A percentile compares a stretch with the other conserved stretches of the same genome.
These are phyloP conservation scores for Luffa aegyptiaca DNA, from an alignment of 306 rosid species.

Conservation along the genomic window DNA sequence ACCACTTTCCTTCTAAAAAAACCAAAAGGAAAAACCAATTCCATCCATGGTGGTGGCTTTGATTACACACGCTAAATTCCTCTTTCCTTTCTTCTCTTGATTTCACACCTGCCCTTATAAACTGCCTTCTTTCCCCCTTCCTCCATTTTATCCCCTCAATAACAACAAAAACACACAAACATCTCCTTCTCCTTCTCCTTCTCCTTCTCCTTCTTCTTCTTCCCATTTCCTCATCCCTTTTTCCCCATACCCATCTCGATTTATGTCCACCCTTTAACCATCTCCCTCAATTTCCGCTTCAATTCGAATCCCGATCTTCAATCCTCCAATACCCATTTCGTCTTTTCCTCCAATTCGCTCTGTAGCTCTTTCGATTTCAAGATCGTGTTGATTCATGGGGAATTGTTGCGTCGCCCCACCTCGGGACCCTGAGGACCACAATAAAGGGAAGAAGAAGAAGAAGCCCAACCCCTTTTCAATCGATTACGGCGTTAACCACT, in stretches of 20 bases:
- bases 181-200: background rate
- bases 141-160: background rate
- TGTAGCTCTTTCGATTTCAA: background rate
- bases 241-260: constrained; percentile 2
- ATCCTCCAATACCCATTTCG: background rate
- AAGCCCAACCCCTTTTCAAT: constrained; percentile 55
- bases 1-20: background rate
- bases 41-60: constrained; percentile 6
- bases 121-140: background rate
- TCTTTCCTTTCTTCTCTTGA: constrained; percentile 12
- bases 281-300: background rate
- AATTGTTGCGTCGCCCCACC: constrained; percentile 72
- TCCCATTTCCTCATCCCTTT: background rate
- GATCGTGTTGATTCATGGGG: constrained; percentile 41
- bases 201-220: background rate
- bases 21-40: background rate
- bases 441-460: constrained; percentile 23
- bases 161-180: background rate
- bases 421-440: background rate
- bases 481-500: constrained; percentile 22
- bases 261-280: background rate
- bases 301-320: constrained; percentile 1
- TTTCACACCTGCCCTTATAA: constrained; percentile 3
- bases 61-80: constrained; percentile 15
- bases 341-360: background rate